Evolutionary conservation across 352 stramenopile species (phyloP), one percentile per base, ranked within the genome.

Genomic region (Pythium dissimile): DNA sequence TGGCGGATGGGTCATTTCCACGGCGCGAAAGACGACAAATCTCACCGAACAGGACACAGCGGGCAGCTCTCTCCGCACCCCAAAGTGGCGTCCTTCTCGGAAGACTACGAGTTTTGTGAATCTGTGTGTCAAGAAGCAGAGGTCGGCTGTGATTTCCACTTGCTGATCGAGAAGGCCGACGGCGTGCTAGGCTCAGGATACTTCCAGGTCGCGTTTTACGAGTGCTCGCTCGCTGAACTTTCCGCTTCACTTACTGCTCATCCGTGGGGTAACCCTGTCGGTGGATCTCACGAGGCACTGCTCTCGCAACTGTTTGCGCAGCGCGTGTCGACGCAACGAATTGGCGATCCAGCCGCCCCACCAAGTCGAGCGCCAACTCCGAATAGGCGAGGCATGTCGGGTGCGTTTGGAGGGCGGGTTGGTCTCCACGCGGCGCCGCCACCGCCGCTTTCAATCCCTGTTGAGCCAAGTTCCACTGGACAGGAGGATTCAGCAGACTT

Each of bases 121-220:
- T 67, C 86, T 5, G 55, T 91, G 16, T 86, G 72, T 62, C 76
- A 71, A 6, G 65, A 81, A 32, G 65, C 71, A 5, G 55, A 71
- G 2, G 83, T 82, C 13, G 84, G 84, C 1, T 75, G 72, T 41
- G 84, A 94, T 54, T 90, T 86, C 52, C 84, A 94, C 45, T 39
- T 94, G n/a, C 48, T 93, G 9, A 84, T 94, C 54, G 74, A 90
- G 52, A 76, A 63, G 51, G 53, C 66, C n/a, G 63, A 73, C 26
- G 80, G 72, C 4, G 46, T 48, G 6, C 30, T 85, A 6, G 76
- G 82, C 0, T 92, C 83, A 7, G 83, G 85, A 0, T 92, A 92
- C 54, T 92, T 95, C 52, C 86, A 93, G 53, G 79, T 95, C 52
- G 78, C 83, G 9, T 94, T 95, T 48, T 94, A 94, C 39, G 86